Percentiles rank a stretch among this genome's conserved stretches.
Evolutionary conservation across 305 asterid species (phyloP).

Genomic region (Caryopteris hybrid): DNA sequence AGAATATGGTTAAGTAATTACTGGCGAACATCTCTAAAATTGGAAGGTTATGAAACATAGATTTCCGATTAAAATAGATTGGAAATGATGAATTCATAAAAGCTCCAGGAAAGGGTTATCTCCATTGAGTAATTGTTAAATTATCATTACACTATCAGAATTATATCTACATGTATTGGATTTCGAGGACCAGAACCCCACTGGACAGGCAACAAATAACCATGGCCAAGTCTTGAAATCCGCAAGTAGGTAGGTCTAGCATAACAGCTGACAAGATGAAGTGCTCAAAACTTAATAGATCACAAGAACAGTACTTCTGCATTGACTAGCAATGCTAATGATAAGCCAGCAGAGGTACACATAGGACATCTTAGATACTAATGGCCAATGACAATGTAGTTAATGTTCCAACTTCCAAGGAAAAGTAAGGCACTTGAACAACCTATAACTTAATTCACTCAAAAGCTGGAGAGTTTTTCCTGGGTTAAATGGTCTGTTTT

Average conservation of each 20-base stretch:
- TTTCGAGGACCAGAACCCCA: neutral
- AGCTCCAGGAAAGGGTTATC: neutral
- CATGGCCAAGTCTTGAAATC: neutral
- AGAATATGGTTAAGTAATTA: neutral
- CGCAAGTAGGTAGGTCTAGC: neutral
- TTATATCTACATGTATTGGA: neutral
- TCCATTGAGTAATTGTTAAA: too few relatives aligned
- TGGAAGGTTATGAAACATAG: neutral
- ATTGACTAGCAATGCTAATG: too few relatives aligned
- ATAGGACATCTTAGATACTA: too few relatives aligned
- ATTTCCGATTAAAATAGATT: neutral
- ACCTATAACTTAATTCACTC: neutral
- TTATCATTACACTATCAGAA: neutral
- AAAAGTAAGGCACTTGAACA: neutral
- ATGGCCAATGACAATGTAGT: too few relatives aligned
- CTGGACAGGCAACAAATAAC: neutral
- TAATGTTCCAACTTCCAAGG: neutral
- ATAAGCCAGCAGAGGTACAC: too few relatives aligned
- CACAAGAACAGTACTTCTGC: neutral
- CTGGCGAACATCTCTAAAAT: neutral
- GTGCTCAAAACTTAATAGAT: neutral
- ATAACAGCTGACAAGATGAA: neutral
- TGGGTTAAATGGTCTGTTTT: neutral
- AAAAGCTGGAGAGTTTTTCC: neutral
- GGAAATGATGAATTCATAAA: neutral